These are phyloP conservation scores for Pseudonitzschia pungens DNA, from an alignment of 108 stramenopile genomes.

Conservation along the genomic window DNA sequence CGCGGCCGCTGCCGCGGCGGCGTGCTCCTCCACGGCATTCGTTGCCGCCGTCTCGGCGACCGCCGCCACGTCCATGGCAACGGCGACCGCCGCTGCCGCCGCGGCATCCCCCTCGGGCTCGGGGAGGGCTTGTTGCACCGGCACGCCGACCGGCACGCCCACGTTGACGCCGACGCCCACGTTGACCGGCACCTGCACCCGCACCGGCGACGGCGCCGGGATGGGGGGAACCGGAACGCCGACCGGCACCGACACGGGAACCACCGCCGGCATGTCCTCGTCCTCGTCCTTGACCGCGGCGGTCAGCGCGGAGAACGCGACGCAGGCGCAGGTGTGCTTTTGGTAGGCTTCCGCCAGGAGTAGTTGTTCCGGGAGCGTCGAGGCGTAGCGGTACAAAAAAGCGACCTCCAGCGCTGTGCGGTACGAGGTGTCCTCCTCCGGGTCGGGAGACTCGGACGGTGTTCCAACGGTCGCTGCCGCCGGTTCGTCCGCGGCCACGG, in stretches of 20 bases:
- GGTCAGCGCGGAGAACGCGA: not conserved
- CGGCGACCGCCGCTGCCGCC: not conserved
- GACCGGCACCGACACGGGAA: not conserved
- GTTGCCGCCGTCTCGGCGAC: not conserved
- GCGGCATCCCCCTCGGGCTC: not conserved
- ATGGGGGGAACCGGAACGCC: not conserved
- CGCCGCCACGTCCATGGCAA: not conserved
- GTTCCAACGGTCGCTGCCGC: not conserved
- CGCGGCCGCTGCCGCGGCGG: no score
- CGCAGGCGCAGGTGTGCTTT: conserved; percentile 6
- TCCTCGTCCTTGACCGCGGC: no score
- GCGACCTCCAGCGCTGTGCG: conserved; percentile 12
- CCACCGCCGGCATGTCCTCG: not conserved
- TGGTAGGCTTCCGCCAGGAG: conserved; percentile 25
- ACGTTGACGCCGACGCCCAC: no score
- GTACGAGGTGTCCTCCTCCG: not conserved
- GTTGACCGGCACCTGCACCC: no score
- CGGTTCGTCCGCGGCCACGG: not conserved
- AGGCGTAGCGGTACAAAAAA: conserved; percentile 25
- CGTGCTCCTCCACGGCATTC: not conserved
- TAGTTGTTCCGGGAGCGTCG: conserved; percentile 17
- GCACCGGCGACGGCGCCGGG: no score
- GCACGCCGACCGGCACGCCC: not conserved
- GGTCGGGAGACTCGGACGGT: not conserved
- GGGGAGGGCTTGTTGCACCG: not conserved